phyloP scores from a whole-genome alignment of 768 basidiomycete genomes.

The Gautieria morchelliformis region DNA sequence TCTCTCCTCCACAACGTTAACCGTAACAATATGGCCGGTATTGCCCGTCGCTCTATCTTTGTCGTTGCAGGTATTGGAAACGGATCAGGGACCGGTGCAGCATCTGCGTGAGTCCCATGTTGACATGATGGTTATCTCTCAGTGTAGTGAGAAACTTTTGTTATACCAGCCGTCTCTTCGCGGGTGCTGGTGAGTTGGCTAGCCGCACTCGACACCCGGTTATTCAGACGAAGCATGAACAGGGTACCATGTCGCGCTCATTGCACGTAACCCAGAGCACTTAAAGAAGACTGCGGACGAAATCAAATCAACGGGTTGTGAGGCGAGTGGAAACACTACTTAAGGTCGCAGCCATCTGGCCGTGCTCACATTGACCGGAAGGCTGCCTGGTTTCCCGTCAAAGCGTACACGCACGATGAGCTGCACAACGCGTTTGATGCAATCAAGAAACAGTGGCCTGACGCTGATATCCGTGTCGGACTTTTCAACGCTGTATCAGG shows the following conservation, averaged over 20 bases:
- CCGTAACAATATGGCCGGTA: background rate
- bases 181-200: conserved; percentile 14
- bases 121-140: background rate
- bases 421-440: conserved; percentile 39
- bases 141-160: conserved; percentile 38
- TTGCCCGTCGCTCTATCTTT: conserved; percentile 34
- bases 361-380: conserved; percentile 15
- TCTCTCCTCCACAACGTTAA: background rate
- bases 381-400: conserved; percentile 50
- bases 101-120: conserved; percentile 4
- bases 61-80: conserved; percentile 48
- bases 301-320: conserved; percentile 48
- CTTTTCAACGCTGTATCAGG: conserved; percentile 53
- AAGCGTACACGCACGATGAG: conserved; percentile 24
- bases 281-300: conserved; percentile 45
- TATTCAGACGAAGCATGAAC: background rate
- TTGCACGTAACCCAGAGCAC: conserved; percentile 46
- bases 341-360: too few relatives aligned
- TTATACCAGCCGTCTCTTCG: conserved; percentile 35
- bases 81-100: conserved; percentile 20
- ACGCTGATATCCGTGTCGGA: conserved; percentile 46
- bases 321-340: conserved; percentile 27
- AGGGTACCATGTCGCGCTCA: conserved; percentile 58
- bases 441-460: conserved; percentile 39
- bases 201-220: background rate